A percentile compares a stretch with the other conserved stretches of the same genome.
phyloP scores from a whole-genome alignment of 768 basidiomycete species.

The Dentipellis sp. region DNA sequence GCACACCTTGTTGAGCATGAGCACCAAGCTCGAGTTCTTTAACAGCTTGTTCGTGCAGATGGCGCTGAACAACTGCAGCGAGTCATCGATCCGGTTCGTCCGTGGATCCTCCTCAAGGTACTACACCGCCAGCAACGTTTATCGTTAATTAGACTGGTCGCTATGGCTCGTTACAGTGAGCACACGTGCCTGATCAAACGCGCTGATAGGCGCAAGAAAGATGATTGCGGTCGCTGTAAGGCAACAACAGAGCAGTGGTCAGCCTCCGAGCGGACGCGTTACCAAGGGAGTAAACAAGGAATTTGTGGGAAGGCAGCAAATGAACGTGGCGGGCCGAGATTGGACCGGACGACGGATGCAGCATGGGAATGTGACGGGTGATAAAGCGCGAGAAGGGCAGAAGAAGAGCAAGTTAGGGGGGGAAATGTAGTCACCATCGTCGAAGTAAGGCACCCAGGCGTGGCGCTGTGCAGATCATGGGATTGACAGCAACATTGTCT shows the following conservation, averaged over 20 bases:
- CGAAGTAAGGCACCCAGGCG: constrained; percentile 80
- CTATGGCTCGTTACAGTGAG: not conserved
- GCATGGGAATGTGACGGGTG: constrained; percentile 40
- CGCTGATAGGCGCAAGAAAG: constrained; percentile 79
- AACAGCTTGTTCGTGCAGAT: constrained; percentile 77
- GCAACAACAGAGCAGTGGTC: too few species aligned
- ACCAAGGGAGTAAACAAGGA: too few species aligned
- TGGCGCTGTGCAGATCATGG: constrained; percentile 39
- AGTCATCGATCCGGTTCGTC: constrained; percentile 81
- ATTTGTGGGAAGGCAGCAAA: not conserved
- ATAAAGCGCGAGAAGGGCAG: constrained; percentile 44
- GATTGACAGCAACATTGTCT: not conserved
- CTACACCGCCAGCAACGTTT: constrained; percentile 26
- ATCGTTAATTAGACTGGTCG: not conserved
- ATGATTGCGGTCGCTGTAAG: constrained; percentile 69
- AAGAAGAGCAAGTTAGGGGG: constrained; percentile 8
- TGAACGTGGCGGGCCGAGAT: constrained; percentile 3
- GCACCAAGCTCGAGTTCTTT: constrained; percentile 41
- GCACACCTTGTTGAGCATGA: constrained; percentile 62
- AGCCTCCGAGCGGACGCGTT: too few species aligned
- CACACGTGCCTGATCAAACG: constrained; percentile 67
- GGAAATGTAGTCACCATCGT: constrained; percentile 38
- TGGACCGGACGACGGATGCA: not conserved
- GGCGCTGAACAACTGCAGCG: constrained; percentile 78
- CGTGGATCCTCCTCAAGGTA: constrained; percentile 83